A percentile compares a stretch with the other conserved stretches of the same genome.
phyloP scores from a whole-genome alignment of 495 filamentous ascomycete genomes.

The Penicillium silybi region DNA sequence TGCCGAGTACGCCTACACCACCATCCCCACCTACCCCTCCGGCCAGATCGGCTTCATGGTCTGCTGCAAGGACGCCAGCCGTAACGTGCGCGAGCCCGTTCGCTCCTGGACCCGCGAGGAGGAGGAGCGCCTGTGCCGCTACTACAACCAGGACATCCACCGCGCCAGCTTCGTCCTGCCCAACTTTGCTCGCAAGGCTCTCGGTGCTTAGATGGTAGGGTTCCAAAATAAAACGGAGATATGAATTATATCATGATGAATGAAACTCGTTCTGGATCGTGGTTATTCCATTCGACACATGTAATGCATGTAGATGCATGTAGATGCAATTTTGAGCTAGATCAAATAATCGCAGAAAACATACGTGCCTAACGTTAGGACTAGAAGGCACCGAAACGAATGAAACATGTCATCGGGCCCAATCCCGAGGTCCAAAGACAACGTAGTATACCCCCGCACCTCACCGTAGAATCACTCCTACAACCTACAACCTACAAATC shows the following conservation, averaged over 20 bases:
- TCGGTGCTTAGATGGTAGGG: conserved; percentile 37
- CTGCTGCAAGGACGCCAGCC: conserved; percentile 86
- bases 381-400: too few species aligned
- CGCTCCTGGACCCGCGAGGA: conserved; percentile 77
- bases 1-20: conserved; percentile 98
- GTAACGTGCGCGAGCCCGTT: conserved; percentile 78
- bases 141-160: conserved; percentile 96
- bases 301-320: too few species aligned
- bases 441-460: too few species aligned
- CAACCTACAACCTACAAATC: too few species aligned
- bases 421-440: too few species aligned
- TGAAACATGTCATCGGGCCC: too few species aligned
- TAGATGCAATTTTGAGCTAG: too few species aligned
- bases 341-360: too few species aligned
- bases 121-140: conserved; percentile 85
- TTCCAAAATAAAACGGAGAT: conserved; percentile 5
- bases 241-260: conserved; percentile 17
- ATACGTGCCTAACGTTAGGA: too few species aligned
- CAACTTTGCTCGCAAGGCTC: conserved; percentile 80
- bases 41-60: conserved; percentile 99
- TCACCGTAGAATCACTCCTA: too few species aligned
- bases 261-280: conserved; percentile 8
- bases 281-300: conserved; percentile 4
- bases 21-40: conserved; percentile 98
- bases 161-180: conserved; percentile 90